A percentile compares a stretch with the other conserved stretches of the same genome.
These are phyloP conservation scores for Plasmodium relictum DNA, from an alignment of 169 alveolate species.

Conservation along the genomic window DNA sequence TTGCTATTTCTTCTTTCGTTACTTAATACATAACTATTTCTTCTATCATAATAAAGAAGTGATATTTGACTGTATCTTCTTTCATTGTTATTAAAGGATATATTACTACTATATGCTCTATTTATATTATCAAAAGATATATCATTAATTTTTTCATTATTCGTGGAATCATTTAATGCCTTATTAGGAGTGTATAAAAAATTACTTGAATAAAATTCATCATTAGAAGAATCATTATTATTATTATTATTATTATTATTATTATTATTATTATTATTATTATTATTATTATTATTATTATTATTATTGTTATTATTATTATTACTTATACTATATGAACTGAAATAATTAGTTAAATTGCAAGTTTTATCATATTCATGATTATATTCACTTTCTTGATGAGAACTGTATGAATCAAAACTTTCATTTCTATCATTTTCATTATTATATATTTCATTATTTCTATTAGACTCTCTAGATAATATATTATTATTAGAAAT, in stretches of 20 bases:
- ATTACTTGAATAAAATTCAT: slow-evolving; percentile 46
- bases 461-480: slow-evolving; percentile 22
- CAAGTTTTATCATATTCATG: slow-evolving; percentile 9
- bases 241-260: neutral
- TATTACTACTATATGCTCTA: slow-evolving; percentile 17
- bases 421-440: slow-evolving; percentile 7
- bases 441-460: neutral
- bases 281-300: neutral
- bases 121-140: slow-evolving; percentile 51
- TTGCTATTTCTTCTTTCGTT: slow-evolving; percentile 24
- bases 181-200: slow-evolving; percentile 76
- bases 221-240: slow-evolving; percentile 54
- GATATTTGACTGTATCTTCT: slow-evolving; percentile 38
- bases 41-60: slow-evolving; percentile 27
- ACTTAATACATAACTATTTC: slow-evolving; percentile 27
- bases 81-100: slow-evolving; percentile 2
- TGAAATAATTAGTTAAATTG: slow-evolving; percentile 3
- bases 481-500: neutral
- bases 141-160: slow-evolving; percentile 37
- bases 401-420: slow-evolving; percentile 12
- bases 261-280: neutral
- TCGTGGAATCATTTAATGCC: neutral
- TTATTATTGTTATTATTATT: neutral
- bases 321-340: neutral
- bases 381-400: slow-evolving; percentile 30